Conservation (phyloP, 352 stramenopile genomes). For the Phytopythium aichiense region DNA sequence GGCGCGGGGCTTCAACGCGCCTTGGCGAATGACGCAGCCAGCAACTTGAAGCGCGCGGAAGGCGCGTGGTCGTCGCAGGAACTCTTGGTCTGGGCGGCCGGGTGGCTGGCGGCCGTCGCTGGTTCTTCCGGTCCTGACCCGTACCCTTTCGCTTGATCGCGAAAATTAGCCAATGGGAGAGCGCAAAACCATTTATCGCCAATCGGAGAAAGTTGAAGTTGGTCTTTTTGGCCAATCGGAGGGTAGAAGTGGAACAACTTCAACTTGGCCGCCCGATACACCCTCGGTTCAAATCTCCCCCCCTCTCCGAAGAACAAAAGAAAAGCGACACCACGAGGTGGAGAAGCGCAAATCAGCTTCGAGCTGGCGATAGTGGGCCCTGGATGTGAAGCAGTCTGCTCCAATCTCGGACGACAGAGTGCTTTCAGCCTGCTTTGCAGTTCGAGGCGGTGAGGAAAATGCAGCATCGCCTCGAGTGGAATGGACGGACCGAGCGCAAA, state of each 20-base stretch:
- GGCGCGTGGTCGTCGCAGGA: conserved; percentile 6
- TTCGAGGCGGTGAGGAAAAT: no score
- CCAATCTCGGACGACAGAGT: no score
- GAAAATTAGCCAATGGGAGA: conserved; percentile 8
- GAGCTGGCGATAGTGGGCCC: background rate
- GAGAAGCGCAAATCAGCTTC: conserved; percentile 1
- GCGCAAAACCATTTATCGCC: conserved; percentile 15
- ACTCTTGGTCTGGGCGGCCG: conserved; percentile 10
- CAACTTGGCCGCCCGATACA: conserved; percentile 22
- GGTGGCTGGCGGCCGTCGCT: background rate
- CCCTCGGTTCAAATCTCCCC: background rate
- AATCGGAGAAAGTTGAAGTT: conserved; percentile 31
- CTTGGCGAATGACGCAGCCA: background rate
- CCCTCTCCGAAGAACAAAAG: background rate
- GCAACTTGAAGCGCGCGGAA: conserved; percentile 1
- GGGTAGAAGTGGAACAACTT: conserved; percentile 16
- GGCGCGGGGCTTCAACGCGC: background rate
- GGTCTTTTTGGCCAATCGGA: conserved; percentile 26
- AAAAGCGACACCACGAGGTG: conserved; percentile 2
- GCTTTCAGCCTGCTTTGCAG: no score
- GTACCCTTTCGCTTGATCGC: conserved; percentile 1
- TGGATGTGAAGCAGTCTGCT: background rate
- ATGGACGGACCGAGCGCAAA: background rate
- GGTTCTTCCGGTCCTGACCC: conserved; percentile 6
- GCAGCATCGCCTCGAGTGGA: background rate